Conservation (phyloP, 805 yeast genomes). For the Wickerhamomyces pijperi region DNA sequence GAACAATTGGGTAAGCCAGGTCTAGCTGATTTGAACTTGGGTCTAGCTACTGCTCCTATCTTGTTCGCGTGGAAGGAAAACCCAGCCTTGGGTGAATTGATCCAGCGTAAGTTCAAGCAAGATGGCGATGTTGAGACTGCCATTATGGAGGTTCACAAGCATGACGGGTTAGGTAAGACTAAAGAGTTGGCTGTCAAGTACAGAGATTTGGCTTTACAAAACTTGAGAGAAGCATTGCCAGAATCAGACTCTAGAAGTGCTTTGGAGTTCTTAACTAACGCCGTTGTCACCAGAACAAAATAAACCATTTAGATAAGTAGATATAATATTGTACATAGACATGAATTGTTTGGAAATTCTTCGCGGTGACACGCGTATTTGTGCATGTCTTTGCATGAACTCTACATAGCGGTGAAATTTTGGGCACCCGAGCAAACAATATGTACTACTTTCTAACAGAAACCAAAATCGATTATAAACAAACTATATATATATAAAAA, state of each 20-base stretch:
- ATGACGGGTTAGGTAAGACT: constrained; percentile 71
- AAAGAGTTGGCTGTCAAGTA: constrained; percentile 66
- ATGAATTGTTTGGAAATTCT: no score
- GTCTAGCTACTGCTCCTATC: constrained; percentile 95
- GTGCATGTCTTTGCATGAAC: no score
- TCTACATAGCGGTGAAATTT: no score
- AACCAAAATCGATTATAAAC: no score
- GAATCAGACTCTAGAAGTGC: constrained; percentile 87
- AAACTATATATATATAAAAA: no score
- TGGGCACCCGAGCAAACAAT: no score
- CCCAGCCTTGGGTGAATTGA: constrained; percentile 76
- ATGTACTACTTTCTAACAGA: no score
- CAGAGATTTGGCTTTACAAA: constrained; percentile 62
- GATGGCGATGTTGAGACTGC: constrained; percentile 85
- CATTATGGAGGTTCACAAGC: constrained; percentile 54
- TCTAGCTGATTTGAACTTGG: constrained; percentile 87
- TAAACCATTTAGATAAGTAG: no score
- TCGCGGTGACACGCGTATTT: no score
- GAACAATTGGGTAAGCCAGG: constrained; percentile 87
- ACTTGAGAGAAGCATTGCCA: constrained; percentile 59
- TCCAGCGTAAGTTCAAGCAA: constrained; percentile 68
- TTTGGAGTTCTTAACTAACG: constrained; percentile 70
- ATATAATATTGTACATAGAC: no score
- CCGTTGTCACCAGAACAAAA: constrained; percentile 72
- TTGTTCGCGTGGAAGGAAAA: constrained; percentile 86